These are phyloP conservation scores for Volvariella volvacea DNA, from an alignment of 1,284 basidiomycete species.

Conservation along the genomic window DNA sequence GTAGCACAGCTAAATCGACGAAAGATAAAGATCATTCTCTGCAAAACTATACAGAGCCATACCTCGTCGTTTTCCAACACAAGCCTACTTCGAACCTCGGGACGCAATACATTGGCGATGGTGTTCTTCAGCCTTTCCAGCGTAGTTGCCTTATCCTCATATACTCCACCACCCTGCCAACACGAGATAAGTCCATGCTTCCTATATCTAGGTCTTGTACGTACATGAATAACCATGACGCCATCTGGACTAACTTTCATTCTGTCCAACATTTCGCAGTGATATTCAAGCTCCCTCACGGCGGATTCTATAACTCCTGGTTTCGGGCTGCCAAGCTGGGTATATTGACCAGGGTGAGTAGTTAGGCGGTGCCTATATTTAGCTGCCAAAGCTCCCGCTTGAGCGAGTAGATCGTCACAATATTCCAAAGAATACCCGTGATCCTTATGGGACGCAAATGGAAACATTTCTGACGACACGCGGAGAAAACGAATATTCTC, in stretches of 20 bases:
- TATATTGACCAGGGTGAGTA: constrained; percentile 84
- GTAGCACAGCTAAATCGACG: constrained; percentile 67
- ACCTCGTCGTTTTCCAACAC: constrained; percentile 93
- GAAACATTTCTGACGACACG: constrained; percentile 87
- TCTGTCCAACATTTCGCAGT: constrained; percentile 79
- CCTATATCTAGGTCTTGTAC: constrained; percentile 12
- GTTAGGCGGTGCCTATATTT: constrained; percentile 79
- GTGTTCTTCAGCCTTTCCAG: constrained; percentile 70
- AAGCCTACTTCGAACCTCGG: constrained; percentile 63
- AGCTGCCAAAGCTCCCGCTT: constrained; percentile 70
- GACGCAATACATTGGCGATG: constrained; percentile 51
- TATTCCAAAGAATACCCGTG: constrained; percentile 80
- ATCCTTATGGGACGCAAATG: constrained; percentile 77
- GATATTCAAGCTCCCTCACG: constrained; percentile 77
- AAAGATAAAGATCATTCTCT: neutral
- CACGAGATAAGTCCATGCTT: neutral
- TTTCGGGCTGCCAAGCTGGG: constrained; percentile 77
- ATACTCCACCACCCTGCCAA: constrained; percentile 65
- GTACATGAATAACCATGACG: constrained; percentile 76
- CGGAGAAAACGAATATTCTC: constrained; percentile 74
- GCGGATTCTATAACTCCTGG: constrained; percentile 68
- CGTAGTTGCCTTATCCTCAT: constrained; percentile 71
- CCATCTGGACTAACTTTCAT: constrained; percentile 75
- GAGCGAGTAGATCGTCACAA: constrained; percentile 41
- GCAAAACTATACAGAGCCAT: constrained; percentile 3